A percentile compares a stretch with the other conserved stretches of the same genome.
These are phyloP conservation scores for Hygrophorus russula DNA, from an alignment of 768 basidiomycete species.

Conservation along the genomic window DNA sequence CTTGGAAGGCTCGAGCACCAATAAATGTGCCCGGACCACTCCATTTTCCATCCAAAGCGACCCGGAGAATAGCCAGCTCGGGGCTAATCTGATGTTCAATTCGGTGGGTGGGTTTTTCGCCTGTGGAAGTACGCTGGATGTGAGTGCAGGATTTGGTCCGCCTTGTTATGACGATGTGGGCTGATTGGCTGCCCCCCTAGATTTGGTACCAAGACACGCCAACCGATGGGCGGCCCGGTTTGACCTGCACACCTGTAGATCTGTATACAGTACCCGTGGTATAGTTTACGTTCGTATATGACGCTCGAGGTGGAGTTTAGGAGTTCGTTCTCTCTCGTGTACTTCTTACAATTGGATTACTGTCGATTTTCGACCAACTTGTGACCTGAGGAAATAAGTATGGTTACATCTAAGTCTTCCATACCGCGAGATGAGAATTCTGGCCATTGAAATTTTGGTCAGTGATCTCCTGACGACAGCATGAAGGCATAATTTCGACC, in stretches of 20 bases:
- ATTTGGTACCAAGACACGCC: conserved; percentile 5
- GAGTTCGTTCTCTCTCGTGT: neutral
- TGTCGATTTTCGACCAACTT: too few relatives aligned
- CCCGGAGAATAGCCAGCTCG: conserved; percentile 19
- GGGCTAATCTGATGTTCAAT: conserved; percentile 16
- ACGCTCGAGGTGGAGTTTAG: neutral
- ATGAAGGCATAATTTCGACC: too few relatives aligned
- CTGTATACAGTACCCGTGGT: conserved; percentile 7
- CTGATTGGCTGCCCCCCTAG: neutral
- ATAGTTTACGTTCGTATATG: neutral
- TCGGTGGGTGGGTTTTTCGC: conserved; percentile 21
- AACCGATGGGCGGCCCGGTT: conserved; percentile 2
- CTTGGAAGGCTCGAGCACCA: conserved; percentile 15
- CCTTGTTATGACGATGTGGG: neutral
- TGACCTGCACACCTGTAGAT: conserved; percentile 1
- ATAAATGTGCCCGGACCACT: conserved; percentile 17
- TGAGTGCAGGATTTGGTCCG: conserved; percentile 9
- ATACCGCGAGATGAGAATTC: too few relatives aligned
- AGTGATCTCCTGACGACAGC: too few relatives aligned
- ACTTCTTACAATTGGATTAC: neutral
- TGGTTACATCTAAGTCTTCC: too few relatives aligned
- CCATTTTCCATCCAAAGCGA: conserved; percentile 19
- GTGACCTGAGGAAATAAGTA: too few relatives aligned
- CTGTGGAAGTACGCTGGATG: conserved; percentile 17
- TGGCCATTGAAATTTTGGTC: too few relatives aligned